Evolutionary conservation across 768 basidiomycete species (phyloP), one percentile per base, ranked within the genome.

Genomic region (Psilocybe azurescens): DNA sequence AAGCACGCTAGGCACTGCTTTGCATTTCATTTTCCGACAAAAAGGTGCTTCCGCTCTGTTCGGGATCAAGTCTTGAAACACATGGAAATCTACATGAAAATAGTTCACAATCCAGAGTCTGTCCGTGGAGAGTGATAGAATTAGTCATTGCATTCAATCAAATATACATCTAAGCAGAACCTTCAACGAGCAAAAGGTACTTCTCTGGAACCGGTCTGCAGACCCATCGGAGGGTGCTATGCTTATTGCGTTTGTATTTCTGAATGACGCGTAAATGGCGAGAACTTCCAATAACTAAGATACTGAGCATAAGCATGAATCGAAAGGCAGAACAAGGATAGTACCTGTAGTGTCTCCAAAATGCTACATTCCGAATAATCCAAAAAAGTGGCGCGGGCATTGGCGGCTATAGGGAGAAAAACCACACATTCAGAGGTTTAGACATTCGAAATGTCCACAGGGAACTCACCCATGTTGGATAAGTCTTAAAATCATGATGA

Each of bases 271-370:
- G 28, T 30, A 10, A 51, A 51, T 24, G 50, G 50, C 3, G 50
- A 51, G 29, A 51, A 51, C 50, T 51, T 29, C 50, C 50, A 51
- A 11, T 29, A 51, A n/a, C 50, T 51, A 32, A 51, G 16, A 30
- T 4, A 32, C 28, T 29, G 29, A 11, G 16, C 7, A 51, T 13
- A 16, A 51, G 50, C 11, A 51, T 13, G 29, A 51, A 24, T 36
- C 3, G 29, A 5, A 5, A 3, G 5, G 29, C 13, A 30, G 29
- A 51, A 5, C 10, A 32, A 5, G 9, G 8, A 14, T 30, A 10
- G 29, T 51, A 51, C 50, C 50, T 51, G 50, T n/a, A 28, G 30
- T 51, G 4, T 30, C 50, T 16, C 48, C 48, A 50, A 13, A 20
- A 50, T 24, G 48, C 20, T 11, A 24, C 20, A 20, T 18, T 11